Conservation (phyloP, 345 rosid species). For the Gossypium ekmanianum region DNA sequence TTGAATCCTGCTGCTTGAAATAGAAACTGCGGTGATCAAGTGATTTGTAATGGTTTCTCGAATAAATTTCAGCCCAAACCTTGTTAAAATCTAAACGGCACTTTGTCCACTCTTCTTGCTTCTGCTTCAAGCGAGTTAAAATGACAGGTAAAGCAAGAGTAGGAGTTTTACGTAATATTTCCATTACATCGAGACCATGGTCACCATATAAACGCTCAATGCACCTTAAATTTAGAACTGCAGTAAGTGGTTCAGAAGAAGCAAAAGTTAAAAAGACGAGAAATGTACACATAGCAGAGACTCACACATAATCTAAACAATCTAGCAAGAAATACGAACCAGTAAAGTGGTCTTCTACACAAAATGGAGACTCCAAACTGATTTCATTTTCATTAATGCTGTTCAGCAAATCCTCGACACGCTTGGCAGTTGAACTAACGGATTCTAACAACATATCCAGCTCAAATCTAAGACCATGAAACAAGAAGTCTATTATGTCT, state of each 20-base stretch:
- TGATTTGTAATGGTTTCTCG: slow-evolving; percentile 89
- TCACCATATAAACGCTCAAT: slow-evolving; percentile 96
- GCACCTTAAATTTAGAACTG: slow-evolving; percentile 84
- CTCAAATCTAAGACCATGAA: slow-evolving; percentile 65
- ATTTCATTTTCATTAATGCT: slow-evolving; percentile 59
- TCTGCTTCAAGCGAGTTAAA: slow-evolving; percentile 85
- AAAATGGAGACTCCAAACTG: slow-evolving; percentile 46
- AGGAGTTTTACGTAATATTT: slow-evolving; percentile 81
- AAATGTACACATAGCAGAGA: slow-evolving; percentile 15
- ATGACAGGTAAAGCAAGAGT: slow-evolving; percentile 75
- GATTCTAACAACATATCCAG: slow-evolving; percentile 97
- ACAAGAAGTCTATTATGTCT: slow-evolving; percentile 1
- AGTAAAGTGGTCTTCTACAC: slow-evolving; percentile 65
- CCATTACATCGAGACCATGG: slow-evolving; percentile 94
- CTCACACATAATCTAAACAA: slow-evolving; percentile 7
- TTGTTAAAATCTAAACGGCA: slow-evolving; percentile 90
- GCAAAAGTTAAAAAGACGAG: slow-evolving; percentile 12
- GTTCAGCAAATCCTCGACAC: slow-evolving; percentile 68
- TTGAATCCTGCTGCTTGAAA: slow-evolving; percentile 97
- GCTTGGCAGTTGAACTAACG: slow-evolving; percentile 79
- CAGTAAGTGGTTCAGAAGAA: slow-evolving; percentile 22
- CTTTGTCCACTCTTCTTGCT: slow-evolving; percentile 92
- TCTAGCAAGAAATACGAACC: slow-evolving; percentile 48
- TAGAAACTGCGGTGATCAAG: slow-evolving; percentile 99
- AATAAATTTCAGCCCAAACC: slow-evolving; percentile 96